phyloP scores from a whole-genome alignment of 306 rosid genomes.

The Citrullus amarus region DNA sequence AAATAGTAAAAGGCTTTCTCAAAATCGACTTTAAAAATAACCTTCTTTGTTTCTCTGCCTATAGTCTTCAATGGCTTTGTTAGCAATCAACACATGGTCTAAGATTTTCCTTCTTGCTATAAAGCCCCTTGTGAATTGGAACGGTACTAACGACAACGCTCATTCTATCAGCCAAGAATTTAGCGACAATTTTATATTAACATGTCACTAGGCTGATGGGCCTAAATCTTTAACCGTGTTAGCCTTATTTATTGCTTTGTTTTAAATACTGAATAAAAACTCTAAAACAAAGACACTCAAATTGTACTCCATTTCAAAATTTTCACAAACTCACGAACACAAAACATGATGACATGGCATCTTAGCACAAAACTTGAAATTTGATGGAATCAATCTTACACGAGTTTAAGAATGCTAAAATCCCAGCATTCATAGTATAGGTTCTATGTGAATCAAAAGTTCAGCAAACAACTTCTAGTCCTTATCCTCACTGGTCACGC shows the following conservation, averaged over 20 bases:
- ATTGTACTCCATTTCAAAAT: neutral
- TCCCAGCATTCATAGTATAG: neutral
- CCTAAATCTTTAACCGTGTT: too few species aligned
- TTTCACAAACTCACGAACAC: neutral
- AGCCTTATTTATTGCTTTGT: neutral
- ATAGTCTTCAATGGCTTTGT: too few species aligned
- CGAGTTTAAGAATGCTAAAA: neutral
- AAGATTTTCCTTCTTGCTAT: too few species aligned
- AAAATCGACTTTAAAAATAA: too few species aligned
- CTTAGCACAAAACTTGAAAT: neutral
- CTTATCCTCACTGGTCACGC: too few species aligned
- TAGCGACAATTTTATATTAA: too few species aligned
- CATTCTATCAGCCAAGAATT: too few species aligned
- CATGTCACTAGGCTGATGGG: too few species aligned
- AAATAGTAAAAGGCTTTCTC: neutral
- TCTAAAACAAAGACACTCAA: neutral
- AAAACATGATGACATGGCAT: neutral
- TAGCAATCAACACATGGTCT: too few species aligned
- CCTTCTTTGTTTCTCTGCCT: too few species aligned
- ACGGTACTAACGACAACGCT: too few species aligned
- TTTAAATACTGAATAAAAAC: neutral
- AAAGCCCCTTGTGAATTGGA: too few species aligned
- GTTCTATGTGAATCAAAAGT: slow-evolving; percentile 7
- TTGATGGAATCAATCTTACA: neutral
- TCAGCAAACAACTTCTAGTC: neutral